phyloP scores from a whole-genome alignment of 352 stramenopile species.

The Phytophthora hibernalis region DNA sequence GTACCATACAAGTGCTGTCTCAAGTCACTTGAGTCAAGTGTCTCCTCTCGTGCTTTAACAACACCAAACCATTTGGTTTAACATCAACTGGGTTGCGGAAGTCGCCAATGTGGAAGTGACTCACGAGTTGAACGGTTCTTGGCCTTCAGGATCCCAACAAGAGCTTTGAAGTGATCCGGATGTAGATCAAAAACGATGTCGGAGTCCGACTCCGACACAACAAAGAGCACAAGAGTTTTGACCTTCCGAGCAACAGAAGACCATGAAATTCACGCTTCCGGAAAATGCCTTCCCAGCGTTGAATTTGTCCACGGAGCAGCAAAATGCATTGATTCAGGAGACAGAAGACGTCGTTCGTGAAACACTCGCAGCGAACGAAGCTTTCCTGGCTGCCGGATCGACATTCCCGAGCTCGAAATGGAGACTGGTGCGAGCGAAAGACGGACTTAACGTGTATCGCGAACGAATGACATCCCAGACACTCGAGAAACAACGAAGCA shows the following conservation, averaged over 20 bases:
- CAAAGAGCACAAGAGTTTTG: conserved; percentile 2
- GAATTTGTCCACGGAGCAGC: conserved; percentile 33
- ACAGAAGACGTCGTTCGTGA: conserved; percentile 48
- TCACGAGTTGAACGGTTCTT: conserved; percentile 6
- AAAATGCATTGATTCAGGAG: conserved; percentile 40
- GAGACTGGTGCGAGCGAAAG: conserved; percentile 47
- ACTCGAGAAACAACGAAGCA: neutral
- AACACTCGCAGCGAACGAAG: conserved; percentile 49
- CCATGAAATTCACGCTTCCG: conserved; percentile 51
- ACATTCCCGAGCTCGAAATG: conserved; percentile 43
- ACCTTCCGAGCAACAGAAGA: neutral
- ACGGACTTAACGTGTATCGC: conserved; percentile 42
- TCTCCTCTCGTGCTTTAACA: conserved; percentile 19
- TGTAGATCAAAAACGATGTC: neutral
- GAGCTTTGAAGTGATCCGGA: conserved; percentile 3
- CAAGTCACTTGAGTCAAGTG: too few relatives aligned
- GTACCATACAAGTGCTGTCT: too few relatives aligned
- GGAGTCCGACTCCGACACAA: too few relatives aligned
- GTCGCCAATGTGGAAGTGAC: neutral
- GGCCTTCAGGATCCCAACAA: neutral
- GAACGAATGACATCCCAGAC: too few relatives aligned
- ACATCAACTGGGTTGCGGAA: conserved; percentile 1
- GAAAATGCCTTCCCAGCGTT: conserved; percentile 39
- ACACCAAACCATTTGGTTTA: conserved; percentile 4
- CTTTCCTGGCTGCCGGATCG: conserved; percentile 36